Base-by-base conservation (phyloP, 1,139 yeast genomes). In the Taphrina sp. region DNA sequence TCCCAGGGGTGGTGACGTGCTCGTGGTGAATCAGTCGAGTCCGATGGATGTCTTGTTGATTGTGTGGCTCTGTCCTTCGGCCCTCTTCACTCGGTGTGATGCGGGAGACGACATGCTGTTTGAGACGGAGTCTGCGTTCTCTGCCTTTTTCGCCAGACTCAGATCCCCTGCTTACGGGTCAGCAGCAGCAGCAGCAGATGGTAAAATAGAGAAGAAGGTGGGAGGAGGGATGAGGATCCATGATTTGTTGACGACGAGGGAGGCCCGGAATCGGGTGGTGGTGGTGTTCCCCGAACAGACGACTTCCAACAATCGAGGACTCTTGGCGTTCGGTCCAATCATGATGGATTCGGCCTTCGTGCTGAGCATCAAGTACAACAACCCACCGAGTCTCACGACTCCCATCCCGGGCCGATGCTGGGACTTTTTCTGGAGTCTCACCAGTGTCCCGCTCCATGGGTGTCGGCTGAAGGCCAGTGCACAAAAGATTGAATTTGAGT, bases 221-320 rank as follows among this genome's bases (percentile, higher is more conserved):
- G 26, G 47, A 2, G 20, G 31, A 16, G 47, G 47, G 2, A n/a
- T 19, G 10, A 17, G 28, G 16, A 20, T 43, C n/a, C 29, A 29
- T 19, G 47, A 43, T 43, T 38, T 43, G n/a, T 12, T 20, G 5
- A 19, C 38, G n/a, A 20, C 5, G 26, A 36, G 31, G 20, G 29
- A 36, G 8, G 38, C 35, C 5, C 36, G 14, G 36, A 33, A 38
- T 10, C 20, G 49, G 12, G 47, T 47, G 14, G 28, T 47, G 19
- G 26, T 46, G 5, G 38, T 49, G 14, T 45, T 47, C 26, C 43
- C 49, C 22, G 54, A 55, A 39, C 36, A 41, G 17, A 55, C 58
- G 14, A 38, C 58, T 5, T 37, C 58, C 19, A 55, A 55, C 20
- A 52, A 52, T 19, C 34, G 51, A 12, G 58, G 58, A 5, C 39